phyloP scores from a whole-genome alignment of 371 early-diverging fungal genomes.

The Mycotypha africana region DNA sequence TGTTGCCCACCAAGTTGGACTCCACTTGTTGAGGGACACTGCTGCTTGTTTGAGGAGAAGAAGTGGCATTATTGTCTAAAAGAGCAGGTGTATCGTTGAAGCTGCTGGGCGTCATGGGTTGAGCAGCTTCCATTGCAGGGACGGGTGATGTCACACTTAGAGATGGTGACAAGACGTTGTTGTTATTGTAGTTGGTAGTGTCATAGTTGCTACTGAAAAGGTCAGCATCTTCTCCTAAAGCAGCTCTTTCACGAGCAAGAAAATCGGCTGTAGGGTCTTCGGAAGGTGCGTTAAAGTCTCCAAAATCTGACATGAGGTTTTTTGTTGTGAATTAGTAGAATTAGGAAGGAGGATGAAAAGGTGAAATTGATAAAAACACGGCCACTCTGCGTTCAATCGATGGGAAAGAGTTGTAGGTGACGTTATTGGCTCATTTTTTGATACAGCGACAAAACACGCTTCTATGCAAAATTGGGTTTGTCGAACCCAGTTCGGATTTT shows the following conservation, averaged over 20 bases:
- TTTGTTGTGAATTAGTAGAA: no score
- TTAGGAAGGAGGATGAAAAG: no score
- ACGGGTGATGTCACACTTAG: constrained; percentile 19
- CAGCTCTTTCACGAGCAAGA: constrained; percentile 86
- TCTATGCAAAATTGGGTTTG: no score
- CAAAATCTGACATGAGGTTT: constrained; percentile 61
- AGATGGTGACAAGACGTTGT: constrained; percentile 13
- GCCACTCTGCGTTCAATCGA: no score
- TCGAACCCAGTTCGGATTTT: no score
- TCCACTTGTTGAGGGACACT: not conserved
- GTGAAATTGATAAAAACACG: no score
- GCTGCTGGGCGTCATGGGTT: constrained; percentile 3
- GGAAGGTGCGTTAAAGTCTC: constrained; percentile 43
- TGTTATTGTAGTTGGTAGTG: no score
- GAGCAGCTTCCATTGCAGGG: constrained; percentile 8
- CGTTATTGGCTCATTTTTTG: no score
- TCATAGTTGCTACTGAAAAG: constrained; percentile 42
- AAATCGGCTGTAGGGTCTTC: constrained; percentile 88
- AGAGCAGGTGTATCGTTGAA: constrained; percentile 8
- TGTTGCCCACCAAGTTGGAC: constrained; percentile 4
- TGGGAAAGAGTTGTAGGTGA: no score
- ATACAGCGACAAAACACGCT: no score
- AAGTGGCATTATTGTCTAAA: not conserved
- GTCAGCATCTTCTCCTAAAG: constrained; percentile 77
- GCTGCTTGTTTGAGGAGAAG: constrained; percentile 12